These are phyloP conservation scores for Magnaporthiopsis rhizophila DNA, from an alignment of 2,329 filamentous ascomycete species.

Conservation along the genomic window DNA sequence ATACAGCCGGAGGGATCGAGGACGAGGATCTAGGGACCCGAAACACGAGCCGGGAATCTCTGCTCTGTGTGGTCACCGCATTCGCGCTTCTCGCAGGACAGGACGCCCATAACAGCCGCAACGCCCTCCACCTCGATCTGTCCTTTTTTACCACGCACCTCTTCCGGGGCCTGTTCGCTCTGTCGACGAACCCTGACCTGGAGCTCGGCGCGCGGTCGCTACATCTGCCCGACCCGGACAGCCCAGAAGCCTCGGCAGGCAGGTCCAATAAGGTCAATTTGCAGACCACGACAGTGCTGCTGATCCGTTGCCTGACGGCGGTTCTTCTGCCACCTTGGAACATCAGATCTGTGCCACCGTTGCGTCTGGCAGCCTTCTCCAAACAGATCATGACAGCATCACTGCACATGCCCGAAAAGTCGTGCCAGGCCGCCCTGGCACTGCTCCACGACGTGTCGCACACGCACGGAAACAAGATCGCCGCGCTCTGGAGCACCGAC, in stretches of 20 bases:
- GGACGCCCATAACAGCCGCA: slow-evolving; percentile 77
- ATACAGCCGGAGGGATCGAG: slow-evolving; percentile 36
- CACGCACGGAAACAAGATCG: slow-evolving; percentile 74
- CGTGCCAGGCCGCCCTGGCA: slow-evolving; percentile 68
- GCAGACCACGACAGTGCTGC: slow-evolving; percentile 86
- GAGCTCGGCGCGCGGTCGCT: slow-evolving; percentile 71
- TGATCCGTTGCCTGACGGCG: slow-evolving; percentile 77
- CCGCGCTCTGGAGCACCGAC: slow-evolving; percentile 87
- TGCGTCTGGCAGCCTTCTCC: slow-evolving; percentile 82
- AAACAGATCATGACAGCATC: slow-evolving; percentile 81
- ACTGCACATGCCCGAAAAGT: slow-evolving; percentile 87
- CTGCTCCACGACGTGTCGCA: slow-evolving; percentile 72
- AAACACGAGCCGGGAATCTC: slow-evolving; percentile 75
- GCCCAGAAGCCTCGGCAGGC: slow-evolving; percentile 29
- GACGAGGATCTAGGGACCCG: slow-evolving; percentile 44
- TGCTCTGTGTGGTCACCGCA: slow-evolving; percentile 92
- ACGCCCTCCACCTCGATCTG: slow-evolving; percentile 78
- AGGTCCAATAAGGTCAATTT: slow-evolving; percentile 69
- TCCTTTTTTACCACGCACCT: slow-evolving; percentile 94
- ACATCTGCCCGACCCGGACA: slow-evolving; percentile 59
- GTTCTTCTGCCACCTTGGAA: slow-evolving; percentile 70
- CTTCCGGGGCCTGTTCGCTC: slow-evolving; percentile 73
- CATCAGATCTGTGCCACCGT: slow-evolving; percentile 66
- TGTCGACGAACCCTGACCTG: slow-evolving; percentile 76
- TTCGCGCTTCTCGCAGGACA: slow-evolving; percentile 95